These are phyloP conservation scores for Tetradesmus lagerheimii DNA, from an alignment of 139 green algal genomes.

Conservation along the genomic window DNA sequence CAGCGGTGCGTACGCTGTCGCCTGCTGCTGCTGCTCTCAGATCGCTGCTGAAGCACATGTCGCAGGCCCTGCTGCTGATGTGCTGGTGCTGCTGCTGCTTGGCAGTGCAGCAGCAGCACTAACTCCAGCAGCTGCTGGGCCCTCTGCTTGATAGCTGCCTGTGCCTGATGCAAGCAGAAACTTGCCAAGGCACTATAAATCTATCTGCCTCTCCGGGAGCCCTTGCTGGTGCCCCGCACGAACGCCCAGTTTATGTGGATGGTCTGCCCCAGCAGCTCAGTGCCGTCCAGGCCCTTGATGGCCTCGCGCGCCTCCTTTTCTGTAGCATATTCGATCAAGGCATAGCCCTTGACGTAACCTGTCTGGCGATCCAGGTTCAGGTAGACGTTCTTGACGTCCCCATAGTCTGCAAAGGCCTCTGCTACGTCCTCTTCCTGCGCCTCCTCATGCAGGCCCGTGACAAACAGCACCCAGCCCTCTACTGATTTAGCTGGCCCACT, in stretches of 20 bases:
- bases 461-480: constrained; percentile 96
- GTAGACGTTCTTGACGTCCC: constrained; percentile 97
- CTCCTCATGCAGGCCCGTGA: constrained; percentile 96
- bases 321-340: constrained; percentile 93
- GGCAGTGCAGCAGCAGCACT: not conserved
- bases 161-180: not conserved
- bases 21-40: not conserved
- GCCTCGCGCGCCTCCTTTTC: constrained; percentile 88
- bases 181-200: not conserved
- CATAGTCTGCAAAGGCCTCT: constrained; percentile 94
- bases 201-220: constrained; percentile 30
- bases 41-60: not conserved
- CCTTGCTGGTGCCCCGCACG: constrained; percentile 18
- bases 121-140: not conserved
- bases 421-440: constrained; percentile 95
- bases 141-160: constrained; percentile 41
- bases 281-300: constrained; percentile 89
- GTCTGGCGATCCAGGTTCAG: constrained; percentile 97
- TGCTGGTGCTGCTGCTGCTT: not conserved
- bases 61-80: constrained; percentile 27
- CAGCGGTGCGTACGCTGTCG: too few relatives aligned
- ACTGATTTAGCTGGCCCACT: constrained; percentile 65
- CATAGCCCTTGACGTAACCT: constrained; percentile 96
- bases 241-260: constrained; percentile 63
- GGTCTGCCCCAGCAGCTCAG: constrained; percentile 82